Base-by-base conservation (phyloP, 148 eudicot species). In the Oxyria digyna region DNA sequence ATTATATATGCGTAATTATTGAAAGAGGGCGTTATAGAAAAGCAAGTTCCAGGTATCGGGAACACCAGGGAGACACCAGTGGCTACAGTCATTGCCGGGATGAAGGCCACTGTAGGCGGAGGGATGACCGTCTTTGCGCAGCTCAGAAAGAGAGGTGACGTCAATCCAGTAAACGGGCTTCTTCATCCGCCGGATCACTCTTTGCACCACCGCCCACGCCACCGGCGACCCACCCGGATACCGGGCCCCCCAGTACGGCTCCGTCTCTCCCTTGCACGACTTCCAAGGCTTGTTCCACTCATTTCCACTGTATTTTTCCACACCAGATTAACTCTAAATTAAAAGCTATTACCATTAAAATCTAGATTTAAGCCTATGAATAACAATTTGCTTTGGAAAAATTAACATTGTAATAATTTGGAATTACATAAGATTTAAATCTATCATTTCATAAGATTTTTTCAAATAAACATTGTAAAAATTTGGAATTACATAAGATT, bases 1-100 rank as follows among this genome's bases (percentile, higher is more conserved):
- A 35, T 5, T 12, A 24, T 15, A 15, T 15, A 13, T 48, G n/a
- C n/a, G n/a, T 6, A 5, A 4, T 57, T 10, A 29, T 8, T 55
- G 37, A 9, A 38, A 37, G 43, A 80, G 49, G n/a, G 64, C 17
- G 8, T 78, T 74, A 67, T 84, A 76, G 1, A 84, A 50, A 46
- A 82, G 76, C 38, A 80, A 78, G 68, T 87, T 87, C 91, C 91
- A 87, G 15, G 88, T 87, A 69, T 87, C 91, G 3, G 91, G 86
- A 18, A 87, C 73, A 0, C 91, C 91, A 18, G 88, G 83, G 33
- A 87, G 59, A 24, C 91, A 84, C 91, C 91, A 87, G 54, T 87
- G 93, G 42, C 83, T 85, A 65, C 93, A 87, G 63, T 88, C 94
- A 50, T 75, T 70, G 21, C 75, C 79, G 10, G 74, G 76, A 8